Evolutionary conservation across 352 stramenopile genomes (phyloP).

Genomic region (Phytopythium chamaehyphon): DNA sequence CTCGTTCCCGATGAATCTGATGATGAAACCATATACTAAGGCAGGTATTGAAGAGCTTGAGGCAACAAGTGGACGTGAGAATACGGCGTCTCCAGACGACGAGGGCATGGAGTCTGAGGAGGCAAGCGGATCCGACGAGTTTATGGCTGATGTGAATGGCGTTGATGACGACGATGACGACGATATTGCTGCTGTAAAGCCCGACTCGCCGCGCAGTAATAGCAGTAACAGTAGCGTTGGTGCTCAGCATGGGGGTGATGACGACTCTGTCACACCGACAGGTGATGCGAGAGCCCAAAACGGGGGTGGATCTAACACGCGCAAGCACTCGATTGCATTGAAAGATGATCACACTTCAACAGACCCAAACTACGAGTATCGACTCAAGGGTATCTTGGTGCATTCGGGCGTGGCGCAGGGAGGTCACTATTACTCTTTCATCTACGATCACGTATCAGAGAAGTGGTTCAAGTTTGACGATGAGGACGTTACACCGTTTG

Average conservation of each 20-base stretch:
- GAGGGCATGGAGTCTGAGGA: slow-evolving; percentile 54
- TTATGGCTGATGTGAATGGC: slow-evolving; percentile 49
- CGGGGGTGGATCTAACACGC: not conserved
- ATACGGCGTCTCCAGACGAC: slow-evolving; percentile 19
- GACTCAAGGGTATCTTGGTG: slow-evolving; percentile 96
- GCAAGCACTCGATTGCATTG: not conserved
- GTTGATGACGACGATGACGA: slow-evolving; percentile 2
- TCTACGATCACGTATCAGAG: slow-evolving; percentile 84
- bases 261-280: not conserved
- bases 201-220: slow-evolving; percentile 7
- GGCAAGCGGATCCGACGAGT: slow-evolving; percentile 51
- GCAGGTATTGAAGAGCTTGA: slow-evolving; percentile 94
- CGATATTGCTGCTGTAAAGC: slow-evolving; percentile 1
- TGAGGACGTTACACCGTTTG: slow-evolving; percentile 98
- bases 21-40: slow-evolving; percentile 99
- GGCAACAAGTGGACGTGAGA: slow-evolving; percentile 33
- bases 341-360: slow-evolving; percentile 17
- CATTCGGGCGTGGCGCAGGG: slow-evolving; percentile 98
- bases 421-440: slow-evolving; percentile 98
- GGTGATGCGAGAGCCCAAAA: not conserved
- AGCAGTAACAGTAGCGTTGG: slow-evolving; percentile 11
- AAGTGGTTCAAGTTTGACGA: slow-evolving; percentile 99
- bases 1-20: slow-evolving; percentile 96
- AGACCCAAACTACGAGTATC: slow-evolving; percentile 96
- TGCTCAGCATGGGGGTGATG: slow-evolving; percentile 10